Percentiles rank a stretch among this genome's conserved stretches.
phyloP scores from a whole-genome alignment of 192 early-diverging fungal genomes.

The Coemansia sp. region DNA sequence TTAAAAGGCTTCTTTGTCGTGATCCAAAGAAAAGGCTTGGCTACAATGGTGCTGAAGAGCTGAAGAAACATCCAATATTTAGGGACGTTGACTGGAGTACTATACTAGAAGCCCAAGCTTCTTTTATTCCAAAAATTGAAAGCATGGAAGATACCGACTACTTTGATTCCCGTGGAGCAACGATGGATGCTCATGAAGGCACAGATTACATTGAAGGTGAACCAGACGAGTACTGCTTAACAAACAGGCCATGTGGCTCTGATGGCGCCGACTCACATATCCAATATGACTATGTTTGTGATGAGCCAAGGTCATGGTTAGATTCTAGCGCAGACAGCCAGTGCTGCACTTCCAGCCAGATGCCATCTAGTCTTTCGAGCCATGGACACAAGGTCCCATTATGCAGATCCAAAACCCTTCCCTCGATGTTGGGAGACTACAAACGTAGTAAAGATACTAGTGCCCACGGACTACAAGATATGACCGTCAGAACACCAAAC shows the following conservation, averaged over 20 bases:
- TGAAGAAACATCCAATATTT: slow-evolving; percentile 68
- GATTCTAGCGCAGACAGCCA: background rate
- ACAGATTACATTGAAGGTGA: background rate
- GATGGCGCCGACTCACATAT: background rate
- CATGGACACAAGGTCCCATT: background rate
- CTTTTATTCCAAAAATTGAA: slow-evolving; percentile 79
- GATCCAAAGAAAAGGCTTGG: slow-evolving; percentile 64
- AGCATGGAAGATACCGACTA: slow-evolving; percentile 86
- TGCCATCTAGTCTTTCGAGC: slow-evolving; percentile 3
- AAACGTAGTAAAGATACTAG: background rate
- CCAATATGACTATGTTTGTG: background rate
- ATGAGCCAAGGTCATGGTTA: background rate
- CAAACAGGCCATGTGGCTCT: background rate
- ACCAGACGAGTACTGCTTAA: background rate
- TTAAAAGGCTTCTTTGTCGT: slow-evolving; percentile 59
- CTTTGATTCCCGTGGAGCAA: slow-evolving; percentile 88
- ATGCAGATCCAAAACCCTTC: slow-evolving; percentile 1
- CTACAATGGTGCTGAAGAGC: slow-evolving; percentile 57
- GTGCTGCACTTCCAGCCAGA: background rate
- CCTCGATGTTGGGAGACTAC: slow-evolving; percentile 22
- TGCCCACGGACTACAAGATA: background rate
- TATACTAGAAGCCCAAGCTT: slow-evolving; percentile 63
- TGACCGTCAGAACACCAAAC: background rate
- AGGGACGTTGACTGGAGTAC: slow-evolving; percentile 61
- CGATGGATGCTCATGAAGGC: slow-evolving; percentile 53